Percentiles rank a stretch among this genome's conserved stretches.
Conservation (phyloP, 441 rosid genomes). For the Populus tomentosa region DNA sequence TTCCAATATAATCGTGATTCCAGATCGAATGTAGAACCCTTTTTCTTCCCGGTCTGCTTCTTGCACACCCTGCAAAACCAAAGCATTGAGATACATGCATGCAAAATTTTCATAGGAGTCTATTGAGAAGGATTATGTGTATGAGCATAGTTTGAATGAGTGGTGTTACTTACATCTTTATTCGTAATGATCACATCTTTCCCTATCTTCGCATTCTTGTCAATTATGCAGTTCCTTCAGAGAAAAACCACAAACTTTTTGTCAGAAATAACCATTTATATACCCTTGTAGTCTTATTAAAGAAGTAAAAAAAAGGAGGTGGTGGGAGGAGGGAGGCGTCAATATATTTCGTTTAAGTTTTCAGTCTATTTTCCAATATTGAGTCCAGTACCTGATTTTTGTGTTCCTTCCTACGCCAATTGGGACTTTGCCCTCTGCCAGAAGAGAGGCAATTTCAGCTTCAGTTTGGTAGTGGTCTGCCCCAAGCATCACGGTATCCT, state of each 20-base stretch:
- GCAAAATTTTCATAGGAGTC: neutral
- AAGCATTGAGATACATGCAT: neutral
- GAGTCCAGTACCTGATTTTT: constrained; percentile 50
- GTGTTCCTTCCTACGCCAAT: constrained; percentile 78
- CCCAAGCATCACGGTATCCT: constrained; percentile 89
- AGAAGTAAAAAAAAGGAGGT: neutral
- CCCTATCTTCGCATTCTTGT: constrained; percentile 88
- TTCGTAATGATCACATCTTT: constrained; percentile 66
- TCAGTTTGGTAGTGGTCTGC: constrained; percentile 89
- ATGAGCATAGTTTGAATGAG: neutral
- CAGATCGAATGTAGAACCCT: constrained; percentile 88
- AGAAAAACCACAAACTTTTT: neutral
- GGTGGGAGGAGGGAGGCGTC: neutral
- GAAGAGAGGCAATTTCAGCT: constrained; percentile 78
- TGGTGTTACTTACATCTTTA: constrained; percentile 52
- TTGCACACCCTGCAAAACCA: constrained; percentile 59
- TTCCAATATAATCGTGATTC: constrained; percentile 69
- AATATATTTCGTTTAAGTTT: neutral
- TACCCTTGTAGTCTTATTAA: neutral
- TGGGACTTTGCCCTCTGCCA: constrained; percentile 81
- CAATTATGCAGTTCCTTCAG: constrained; percentile 81
- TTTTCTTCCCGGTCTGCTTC: constrained; percentile 80
- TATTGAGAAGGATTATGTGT: neutral
- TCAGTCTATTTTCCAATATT: neutral
- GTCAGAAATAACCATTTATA: constrained; percentile 6